phyloP scores from a whole-genome alignment of 2,329 filamentous ascomycete genomes.

The Fusarium sulawesiense region DNA sequence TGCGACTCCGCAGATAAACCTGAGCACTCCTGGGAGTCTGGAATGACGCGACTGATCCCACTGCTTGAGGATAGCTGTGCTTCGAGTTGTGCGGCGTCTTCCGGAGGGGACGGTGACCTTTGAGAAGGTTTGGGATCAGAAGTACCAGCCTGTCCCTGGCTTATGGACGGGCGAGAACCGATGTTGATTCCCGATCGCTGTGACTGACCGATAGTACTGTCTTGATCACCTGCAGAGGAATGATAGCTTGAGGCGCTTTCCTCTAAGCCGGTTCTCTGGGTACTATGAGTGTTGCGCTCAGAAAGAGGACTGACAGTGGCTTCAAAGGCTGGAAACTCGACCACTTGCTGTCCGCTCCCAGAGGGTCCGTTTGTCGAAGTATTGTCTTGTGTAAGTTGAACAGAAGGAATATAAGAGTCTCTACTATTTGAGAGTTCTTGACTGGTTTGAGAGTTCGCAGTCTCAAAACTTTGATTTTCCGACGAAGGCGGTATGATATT shows the following conservation, averaged over 20 bases:
- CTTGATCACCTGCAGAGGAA: neutral
- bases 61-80: constrained; percentile 7
- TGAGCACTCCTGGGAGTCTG: constrained; percentile 40
- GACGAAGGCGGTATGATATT: neutral
- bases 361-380: neutral
- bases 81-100: neutral
- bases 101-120: neutral
- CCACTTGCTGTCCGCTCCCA: neutral
- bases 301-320: neutral
- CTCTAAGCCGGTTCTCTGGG: neutral
- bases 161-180: neutral
- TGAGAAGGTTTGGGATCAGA: neutral
- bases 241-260: neutral
- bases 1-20: constrained; percentile 15
- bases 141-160: neutral
- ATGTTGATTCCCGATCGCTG: neutral
- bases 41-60: constrained; percentile 24
- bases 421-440: neutral
- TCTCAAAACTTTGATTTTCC: constrained; percentile 3
- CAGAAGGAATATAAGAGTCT: neutral
- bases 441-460: constrained; percentile 3
- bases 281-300: neutral
- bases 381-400: constrained; percentile 6
- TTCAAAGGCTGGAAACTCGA: neutral
- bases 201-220: neutral